Conservation (phyloP, 495 filamentous ascomycete species). For the Aspergillus leporis region DNA sequence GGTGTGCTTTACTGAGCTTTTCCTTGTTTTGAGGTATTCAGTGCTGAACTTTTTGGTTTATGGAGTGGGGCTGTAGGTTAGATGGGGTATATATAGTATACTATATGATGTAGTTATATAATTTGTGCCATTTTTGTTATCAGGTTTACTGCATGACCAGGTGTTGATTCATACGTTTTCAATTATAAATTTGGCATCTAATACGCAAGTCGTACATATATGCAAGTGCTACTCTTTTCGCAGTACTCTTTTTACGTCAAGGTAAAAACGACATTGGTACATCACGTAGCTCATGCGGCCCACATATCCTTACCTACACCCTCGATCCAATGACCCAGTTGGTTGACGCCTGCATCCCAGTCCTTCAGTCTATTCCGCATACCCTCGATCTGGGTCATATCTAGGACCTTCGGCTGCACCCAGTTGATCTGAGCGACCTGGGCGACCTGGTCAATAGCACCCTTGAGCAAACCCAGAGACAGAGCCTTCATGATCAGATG, state of each 20-base stretch:
- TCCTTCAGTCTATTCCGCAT: constrained; percentile 87
- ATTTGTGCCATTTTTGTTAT: not conserved
- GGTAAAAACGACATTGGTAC: not conserved
- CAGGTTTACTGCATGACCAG: too few relatives aligned
- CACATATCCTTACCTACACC: constrained; percentile 84
- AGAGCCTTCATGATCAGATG: constrained; percentile 98
- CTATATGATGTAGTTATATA: not conserved
- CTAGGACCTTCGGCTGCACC: constrained; percentile 97
- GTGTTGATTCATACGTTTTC: constrained; percentile 12
- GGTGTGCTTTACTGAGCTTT: constrained; percentile 49
- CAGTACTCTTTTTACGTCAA: constrained; percentile 10
- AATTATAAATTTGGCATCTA: constrained; percentile 10
- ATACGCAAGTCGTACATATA: constrained; percentile 22
- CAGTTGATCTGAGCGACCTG: constrained; percentile 93
- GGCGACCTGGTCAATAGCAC: constrained; percentile 95
- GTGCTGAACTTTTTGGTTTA: not conserved
- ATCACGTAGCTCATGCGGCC: constrained; percentile 63
- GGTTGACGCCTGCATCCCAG: constrained; percentile 94
- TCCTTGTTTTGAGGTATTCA: constrained; percentile 34
- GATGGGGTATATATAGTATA: not conserved
- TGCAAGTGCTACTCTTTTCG: constrained; percentile 25
- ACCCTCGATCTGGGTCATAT: constrained; percentile 92
- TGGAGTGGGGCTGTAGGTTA: not conserved
- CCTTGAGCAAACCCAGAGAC: constrained; percentile 83
- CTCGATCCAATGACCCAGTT: constrained; percentile 94